A percentile compares a stretch with the other conserved stretches of the same genome.
phyloP scores from a whole-genome alignment of 768 basidiomycete genomes.

The Lentinula sp. region DNA sequence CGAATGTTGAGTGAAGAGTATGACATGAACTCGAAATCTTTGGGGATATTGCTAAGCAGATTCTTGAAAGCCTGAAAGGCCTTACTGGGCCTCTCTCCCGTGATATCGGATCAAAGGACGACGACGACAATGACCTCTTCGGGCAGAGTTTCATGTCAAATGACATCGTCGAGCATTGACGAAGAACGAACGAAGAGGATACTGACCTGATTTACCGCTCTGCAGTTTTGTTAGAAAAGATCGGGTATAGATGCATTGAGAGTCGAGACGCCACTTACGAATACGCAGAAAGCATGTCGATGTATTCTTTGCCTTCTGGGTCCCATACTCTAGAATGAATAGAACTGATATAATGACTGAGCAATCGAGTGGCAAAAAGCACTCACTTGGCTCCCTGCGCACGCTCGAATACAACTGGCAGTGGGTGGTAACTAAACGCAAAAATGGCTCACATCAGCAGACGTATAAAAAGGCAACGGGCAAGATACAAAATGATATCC shows the following conservation, averaged over 20 bases:
- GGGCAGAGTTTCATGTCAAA: constrained; percentile 1
- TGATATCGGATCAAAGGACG: not conserved
- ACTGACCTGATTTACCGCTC: constrained; percentile 82
- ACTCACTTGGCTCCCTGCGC: constrained; percentile 87
- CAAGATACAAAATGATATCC: constrained; percentile 13
- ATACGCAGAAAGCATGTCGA: constrained; percentile 97
- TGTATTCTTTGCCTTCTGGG: constrained; percentile 91
- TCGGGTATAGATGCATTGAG: constrained; percentile 3
- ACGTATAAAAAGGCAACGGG: constrained; percentile 13
- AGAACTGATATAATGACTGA: not conserved
- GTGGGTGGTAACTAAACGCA: constrained; percentile 83
- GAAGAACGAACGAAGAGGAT: constrained; percentile 3
- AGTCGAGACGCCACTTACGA: constrained; percentile 49
- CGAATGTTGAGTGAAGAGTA: not conserved
- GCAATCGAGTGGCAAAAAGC: constrained; percentile 1
- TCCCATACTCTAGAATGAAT: constrained; percentile 67
- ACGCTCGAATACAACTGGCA: constrained; percentile 90
- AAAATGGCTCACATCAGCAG: constrained; percentile 35
- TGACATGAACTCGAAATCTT: constrained; percentile 1
- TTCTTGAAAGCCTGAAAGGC: constrained; percentile 8
- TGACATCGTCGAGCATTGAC: not conserved
- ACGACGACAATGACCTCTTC: constrained; percentile 1
- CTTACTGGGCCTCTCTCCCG: not conserved
- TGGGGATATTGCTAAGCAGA: not conserved
- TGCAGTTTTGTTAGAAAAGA: constrained; percentile 20